Evolutionary conservation across 352 stramenopile genomes (phyloP).

Genomic region (Phytophthora litchii): DNA sequence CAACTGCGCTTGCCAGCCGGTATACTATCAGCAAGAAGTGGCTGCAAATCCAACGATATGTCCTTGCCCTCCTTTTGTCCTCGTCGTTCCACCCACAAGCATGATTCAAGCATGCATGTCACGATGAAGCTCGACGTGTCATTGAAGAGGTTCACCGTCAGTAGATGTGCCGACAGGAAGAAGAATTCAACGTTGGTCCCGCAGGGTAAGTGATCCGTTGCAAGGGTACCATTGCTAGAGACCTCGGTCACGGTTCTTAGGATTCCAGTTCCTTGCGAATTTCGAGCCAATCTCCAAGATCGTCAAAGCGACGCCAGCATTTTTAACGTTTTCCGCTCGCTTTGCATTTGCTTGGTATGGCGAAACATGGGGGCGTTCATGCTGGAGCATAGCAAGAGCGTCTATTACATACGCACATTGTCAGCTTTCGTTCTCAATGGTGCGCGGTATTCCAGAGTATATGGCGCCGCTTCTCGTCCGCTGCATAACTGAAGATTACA

Average conservation of each 20-base stretch:
- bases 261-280: background rate
- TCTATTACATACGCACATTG: background rate
- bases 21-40: slow-evolving; percentile 16
- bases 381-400: background rate
- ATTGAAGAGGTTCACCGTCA: background rate
- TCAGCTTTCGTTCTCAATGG: slow-evolving; percentile 5
- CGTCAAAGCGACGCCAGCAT: background rate
- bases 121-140: slow-evolving; percentile 10
- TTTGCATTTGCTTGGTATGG: slow-evolving; percentile 17
- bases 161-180: background rate
- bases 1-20: slow-evolving; percentile 20
- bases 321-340: slow-evolving; percentile 8
- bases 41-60: slow-evolving; percentile 25
- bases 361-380: background rate
- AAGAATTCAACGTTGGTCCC: background rate
- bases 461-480: slow-evolving; percentile 25
- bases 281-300: slow-evolving; percentile 5
- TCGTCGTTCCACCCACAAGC: slow-evolving; percentile 9
- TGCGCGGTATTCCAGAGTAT: slow-evolving; percentile 35
- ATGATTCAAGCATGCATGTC: slow-evolving; percentile 1
- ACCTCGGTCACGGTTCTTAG: background rate
- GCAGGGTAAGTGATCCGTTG: slow-evolving; percentile 8
- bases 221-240: background rate
- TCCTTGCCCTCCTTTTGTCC: slow-evolving; percentile 13
- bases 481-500: slow-evolving; percentile 35